Conservation (phyloP, 2,329 filamentous ascomycete genomes). For the Tolypocladium tundrense region DNA sequence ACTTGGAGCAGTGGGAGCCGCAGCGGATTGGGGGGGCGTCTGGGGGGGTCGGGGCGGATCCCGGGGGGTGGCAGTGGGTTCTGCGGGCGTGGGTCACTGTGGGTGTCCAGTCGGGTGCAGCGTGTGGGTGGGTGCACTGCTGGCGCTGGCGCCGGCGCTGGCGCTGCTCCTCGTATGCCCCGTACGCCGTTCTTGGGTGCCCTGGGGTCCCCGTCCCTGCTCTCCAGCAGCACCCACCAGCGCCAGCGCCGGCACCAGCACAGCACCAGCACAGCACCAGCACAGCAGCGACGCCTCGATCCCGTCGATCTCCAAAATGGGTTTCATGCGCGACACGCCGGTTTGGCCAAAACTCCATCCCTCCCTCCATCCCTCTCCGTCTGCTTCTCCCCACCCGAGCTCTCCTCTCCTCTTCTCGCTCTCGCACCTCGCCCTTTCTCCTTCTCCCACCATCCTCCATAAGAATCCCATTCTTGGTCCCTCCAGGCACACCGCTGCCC, state of each 20-base stretch:
- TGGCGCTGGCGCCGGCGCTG: neutral
- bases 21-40: neutral
- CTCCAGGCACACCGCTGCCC: neutral
- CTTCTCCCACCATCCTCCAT: neutral
- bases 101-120: neutral
- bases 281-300: constrained; percentile 15
- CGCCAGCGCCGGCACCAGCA: too few relatives aligned
- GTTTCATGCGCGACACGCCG: constrained; percentile 20
- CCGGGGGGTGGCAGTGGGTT: neutral
- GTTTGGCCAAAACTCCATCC: constrained; percentile 18
- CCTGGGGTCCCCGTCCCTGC: neutral
- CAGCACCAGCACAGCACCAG: neutral
- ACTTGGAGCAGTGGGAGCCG: neutral
- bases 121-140: neutral
- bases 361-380: constrained; percentile 11
- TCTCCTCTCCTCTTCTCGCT: constrained; percentile 3
- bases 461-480: neutral
- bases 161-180: neutral
- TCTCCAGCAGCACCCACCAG: neutral
- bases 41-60: neutral
- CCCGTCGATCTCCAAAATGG: constrained; percentile 19
- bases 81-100: neutral
- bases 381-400: neutral
- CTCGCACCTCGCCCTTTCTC: neutral
- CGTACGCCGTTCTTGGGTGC: neutral